phyloP scores from a whole-genome alignment of 768 basidiomycete species.

The Leccinellum rugosiceps region DNA sequence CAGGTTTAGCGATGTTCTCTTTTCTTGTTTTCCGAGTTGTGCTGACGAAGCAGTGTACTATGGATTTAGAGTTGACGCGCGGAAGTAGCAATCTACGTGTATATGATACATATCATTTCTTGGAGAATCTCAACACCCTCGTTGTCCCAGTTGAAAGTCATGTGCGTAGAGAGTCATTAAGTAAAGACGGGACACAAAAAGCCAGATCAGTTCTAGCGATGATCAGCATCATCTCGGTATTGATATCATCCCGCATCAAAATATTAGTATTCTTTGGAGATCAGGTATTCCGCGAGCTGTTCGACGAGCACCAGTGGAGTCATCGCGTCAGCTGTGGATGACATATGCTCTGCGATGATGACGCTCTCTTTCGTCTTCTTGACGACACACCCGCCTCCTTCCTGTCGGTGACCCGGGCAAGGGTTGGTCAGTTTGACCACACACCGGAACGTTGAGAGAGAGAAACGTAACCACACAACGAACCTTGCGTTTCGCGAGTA shows the following conservation, averaged over 20 bases:
- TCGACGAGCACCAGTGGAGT: constrained; percentile 18
- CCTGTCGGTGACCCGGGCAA: background rate
- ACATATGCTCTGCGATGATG: constrained; percentile 23
- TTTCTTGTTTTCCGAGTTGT: background rate
- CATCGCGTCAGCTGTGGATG: constrained; percentile 3
- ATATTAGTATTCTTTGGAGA: constrained; percentile 20
- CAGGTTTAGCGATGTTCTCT: background rate
- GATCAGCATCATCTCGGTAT: background rate
- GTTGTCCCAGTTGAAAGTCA: background rate
- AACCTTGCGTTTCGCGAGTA: constrained; percentile 24
- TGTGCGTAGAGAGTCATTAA: background rate
- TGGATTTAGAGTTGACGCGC: background rate
- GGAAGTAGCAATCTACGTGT: background rate
- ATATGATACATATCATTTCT: background rate
- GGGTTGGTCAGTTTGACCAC: background rate
- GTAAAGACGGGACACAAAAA: background rate
- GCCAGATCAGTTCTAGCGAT: background rate
- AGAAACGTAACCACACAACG: background rate
- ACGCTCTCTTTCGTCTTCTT: constrained; percentile 26
- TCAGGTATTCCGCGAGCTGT: constrained; percentile 22
- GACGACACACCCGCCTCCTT: constrained; percentile 24
- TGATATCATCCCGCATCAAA: background rate
- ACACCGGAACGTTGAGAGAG: no score
- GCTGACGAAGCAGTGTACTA: background rate
- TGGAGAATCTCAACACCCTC: background rate